Evolutionary conservation across 768 basidiomycete species (phyloP), one percentile per base, ranked within the genome.

Genomic region (Galerina sulciceps): DNA sequence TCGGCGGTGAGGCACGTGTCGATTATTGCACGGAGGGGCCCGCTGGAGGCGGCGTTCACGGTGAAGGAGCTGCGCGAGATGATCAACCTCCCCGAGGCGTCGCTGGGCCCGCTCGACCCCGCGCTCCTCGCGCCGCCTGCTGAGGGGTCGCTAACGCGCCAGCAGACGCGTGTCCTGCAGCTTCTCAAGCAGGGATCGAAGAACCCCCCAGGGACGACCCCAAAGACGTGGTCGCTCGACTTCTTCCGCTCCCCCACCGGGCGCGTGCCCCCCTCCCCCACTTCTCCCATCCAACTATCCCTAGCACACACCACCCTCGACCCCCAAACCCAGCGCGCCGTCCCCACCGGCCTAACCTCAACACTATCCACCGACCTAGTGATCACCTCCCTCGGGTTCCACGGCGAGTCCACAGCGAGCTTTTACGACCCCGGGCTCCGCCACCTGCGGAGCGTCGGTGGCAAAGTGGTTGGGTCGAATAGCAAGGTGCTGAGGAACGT

Each of bases 11-110:
- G 81, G 65, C 89, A 90, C 57, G 88, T 99, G 41, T 87, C 88
- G 13, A 91, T 96, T 47, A 79, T 97, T 22, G 96, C 86, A 1
- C 80, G 96, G 46, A 84, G 96, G 11, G 96, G 96, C 0, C 94
- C 94, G 0, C 81, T 89, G 6, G 90, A 98, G 69, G 94, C 91
- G 1, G 89, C 93, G 0, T 96, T 95, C 68, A 94, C 95, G 3
- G 87, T 89, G 35, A 98, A 98, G 71, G 96, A 99, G 72, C 80
- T 97, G 4, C 80, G 96, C 20, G 96, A 99, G 74, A 83, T 98
- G 79, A 83, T 85, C 10, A 79, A 75, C 40, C 70, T 93, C 34
- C 81, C 84, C 0, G 84, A 87, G 46, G 86, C 86, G 0, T 78
- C 85, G 22, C 87, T 96, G 82, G 72, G 80, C 22, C 90, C 90